Conservation (phyloP, 805 yeast genomes). For the Sugiyamaella floridensis region DNA sequence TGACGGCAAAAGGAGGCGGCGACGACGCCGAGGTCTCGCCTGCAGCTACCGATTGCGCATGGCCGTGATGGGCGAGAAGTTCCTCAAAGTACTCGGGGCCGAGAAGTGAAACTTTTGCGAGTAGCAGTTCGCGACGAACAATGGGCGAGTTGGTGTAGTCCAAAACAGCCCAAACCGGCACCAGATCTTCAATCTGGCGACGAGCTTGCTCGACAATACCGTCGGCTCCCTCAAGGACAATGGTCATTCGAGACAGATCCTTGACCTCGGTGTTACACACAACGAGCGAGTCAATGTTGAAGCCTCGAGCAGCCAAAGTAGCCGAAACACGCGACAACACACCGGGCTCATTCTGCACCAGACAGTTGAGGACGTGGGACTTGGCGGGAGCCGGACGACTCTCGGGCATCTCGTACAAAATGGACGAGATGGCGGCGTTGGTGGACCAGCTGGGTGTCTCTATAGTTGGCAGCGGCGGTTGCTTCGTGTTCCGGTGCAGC, state of each 20-base stretch:
- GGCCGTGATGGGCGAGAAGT: slow-evolving; percentile 74
- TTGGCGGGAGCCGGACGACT: slow-evolving; percentile 53
- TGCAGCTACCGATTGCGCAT: slow-evolving; percentile 32
- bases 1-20: slow-evolving; percentile 26
- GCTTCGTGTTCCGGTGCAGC: slow-evolving; percentile 73
- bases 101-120: slow-evolving; percentile 85
- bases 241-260: slow-evolving; percentile 94
- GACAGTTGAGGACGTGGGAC: slow-evolving; percentile 89
- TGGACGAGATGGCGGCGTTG: slow-evolving; percentile 93
- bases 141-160: slow-evolving; percentile 88
- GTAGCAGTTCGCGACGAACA: slow-evolving; percentile 80
- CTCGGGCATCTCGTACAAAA: slow-evolving; percentile 82
- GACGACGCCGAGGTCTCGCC: slow-evolving; percentile 31
- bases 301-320: slow-evolving; percentile 95
- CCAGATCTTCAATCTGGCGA: slow-evolving; percentile 95
- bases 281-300: slow-evolving; percentile 94
- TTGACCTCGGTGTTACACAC: slow-evolving; percentile 95
- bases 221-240: slow-evolving; percentile 88
- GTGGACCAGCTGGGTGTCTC: slow-evolving; percentile 95
- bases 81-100: slow-evolving; percentile 99
- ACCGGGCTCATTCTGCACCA: slow-evolving; percentile 98
- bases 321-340: slow-evolving; percentile 90
- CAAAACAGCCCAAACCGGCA: slow-evolving; percentile 95
- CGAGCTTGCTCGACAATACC: slow-evolving; percentile 97
- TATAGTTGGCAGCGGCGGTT: slow-evolving; percentile 88